Base-by-base conservation (phyloP, 352 stramenopile genomes). In the Phytophthora syringae region DNA sequence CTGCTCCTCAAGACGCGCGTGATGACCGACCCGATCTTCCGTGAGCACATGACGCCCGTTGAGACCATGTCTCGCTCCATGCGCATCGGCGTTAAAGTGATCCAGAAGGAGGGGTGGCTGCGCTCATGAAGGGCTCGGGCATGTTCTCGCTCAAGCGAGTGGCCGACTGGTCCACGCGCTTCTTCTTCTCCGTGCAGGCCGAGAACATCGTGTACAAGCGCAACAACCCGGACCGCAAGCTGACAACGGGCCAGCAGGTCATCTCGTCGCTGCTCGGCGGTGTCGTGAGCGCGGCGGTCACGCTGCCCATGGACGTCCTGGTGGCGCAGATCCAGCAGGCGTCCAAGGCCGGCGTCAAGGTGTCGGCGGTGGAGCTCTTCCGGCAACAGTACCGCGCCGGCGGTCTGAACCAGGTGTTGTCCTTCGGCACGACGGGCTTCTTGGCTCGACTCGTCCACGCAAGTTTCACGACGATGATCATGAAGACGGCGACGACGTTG, bases 1-100 rank as follows among this genome's bases (percentile, higher is more conserved):
- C 80, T 98, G 52, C 76, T 98, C 50, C 79, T 98, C 39, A 98
- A 98, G 80, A 98, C 94, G 45, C 89, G 94, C 42, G 94, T 98
- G 40, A 98, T 98, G 94, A 98, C 94, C 1, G 90, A 98, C 64
- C 84, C 89, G 4, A 75, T 97, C 6, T 98, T 98, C 80, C 89
- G 93, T 21, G 77, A 93, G 50, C 82, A 88, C n/a, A 98, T 97
- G 89, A 94, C 77, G 44, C 70, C 83, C 12, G 59, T 87, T 10
- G 79, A 97, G 76, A 97, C 94, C 15, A 92, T 81, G 50, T 80
- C 72, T 40, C 83, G 92, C 64, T 95, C 82, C 52, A 76, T 95
- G 52, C 69, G 72, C 24, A 86, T 98, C 40, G 94, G 94, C 24
- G 86, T 92, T 67, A 90, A 94, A 48, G 90, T 98, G 58, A 95